Evolutionary conservation across 495 filamentous ascomycete genomes (phyloP).

Genomic region (Lichina pygmaea): DNA sequence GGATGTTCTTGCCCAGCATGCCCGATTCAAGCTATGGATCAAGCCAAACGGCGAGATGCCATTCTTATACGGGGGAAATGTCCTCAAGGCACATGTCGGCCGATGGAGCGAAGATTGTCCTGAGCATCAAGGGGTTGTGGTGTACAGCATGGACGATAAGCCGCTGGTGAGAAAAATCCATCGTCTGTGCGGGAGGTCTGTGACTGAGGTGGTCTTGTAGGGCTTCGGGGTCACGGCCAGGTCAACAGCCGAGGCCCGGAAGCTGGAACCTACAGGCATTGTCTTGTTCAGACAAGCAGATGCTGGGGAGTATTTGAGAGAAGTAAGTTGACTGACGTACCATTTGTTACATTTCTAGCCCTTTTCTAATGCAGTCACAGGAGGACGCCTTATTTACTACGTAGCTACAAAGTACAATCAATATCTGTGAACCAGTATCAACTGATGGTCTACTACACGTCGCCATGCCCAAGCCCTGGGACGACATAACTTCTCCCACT

Average conservation of each 20-base stretch:
- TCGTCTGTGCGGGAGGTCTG: not conserved
- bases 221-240: constrained; percentile 69
- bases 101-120: constrained; percentile 71
- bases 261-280: constrained; percentile 72
- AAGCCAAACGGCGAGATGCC: constrained; percentile 90
- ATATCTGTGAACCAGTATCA: no score
- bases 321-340: constrained; percentile 16
- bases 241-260: constrained; percentile 51
- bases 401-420: not conserved
- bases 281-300: constrained; percentile 68
- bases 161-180: constrained; percentile 26
- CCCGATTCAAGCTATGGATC: constrained; percentile 84
- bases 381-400: not conserved
- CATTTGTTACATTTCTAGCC: not conserved
- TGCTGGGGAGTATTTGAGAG: constrained; percentile 75
- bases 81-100: constrained; percentile 79
- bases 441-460: no score
- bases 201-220: constrained; percentile 7
- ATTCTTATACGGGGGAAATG: constrained; percentile 70
- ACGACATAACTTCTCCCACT: no score
- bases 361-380: not conserved
- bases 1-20: constrained; percentile 63
- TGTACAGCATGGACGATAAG: constrained; percentile 51
- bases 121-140: constrained; percentile 47
- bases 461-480: no score